Conservation (phyloP, 805 yeast genomes). For the Barnettozyma botsteinii region DNA sequence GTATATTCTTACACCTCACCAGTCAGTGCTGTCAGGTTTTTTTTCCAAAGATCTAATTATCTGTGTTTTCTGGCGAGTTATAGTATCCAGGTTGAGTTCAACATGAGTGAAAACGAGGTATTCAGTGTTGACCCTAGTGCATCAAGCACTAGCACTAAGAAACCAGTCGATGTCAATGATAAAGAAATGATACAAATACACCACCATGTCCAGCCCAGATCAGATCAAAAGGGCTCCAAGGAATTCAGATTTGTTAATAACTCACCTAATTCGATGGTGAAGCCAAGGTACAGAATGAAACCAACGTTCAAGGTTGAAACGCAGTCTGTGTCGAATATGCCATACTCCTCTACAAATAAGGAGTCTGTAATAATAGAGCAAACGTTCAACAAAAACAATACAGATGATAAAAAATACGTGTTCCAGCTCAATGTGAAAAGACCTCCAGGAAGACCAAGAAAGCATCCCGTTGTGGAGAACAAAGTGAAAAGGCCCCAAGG, state of each 20-base stretch:
- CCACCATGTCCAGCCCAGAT: no score
- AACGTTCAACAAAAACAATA: slow-evolving; percentile 10
- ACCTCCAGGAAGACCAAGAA: slow-evolving; percentile 46
- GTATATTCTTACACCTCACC: no score
- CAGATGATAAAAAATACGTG: slow-evolving; percentile 14
- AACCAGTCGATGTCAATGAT: no score
- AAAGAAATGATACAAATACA: no score
- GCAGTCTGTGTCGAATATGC: slow-evolving; percentile 5
- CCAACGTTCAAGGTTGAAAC: slow-evolving; percentile 21
- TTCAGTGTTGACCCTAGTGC: no score
- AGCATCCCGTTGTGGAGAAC: slow-evolving; percentile 41
- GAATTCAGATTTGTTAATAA: slow-evolving; percentile 23
- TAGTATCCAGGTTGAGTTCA: no score
- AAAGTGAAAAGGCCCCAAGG: slow-evolving; percentile 30
- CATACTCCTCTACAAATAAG: slow-evolving; percentile 6
- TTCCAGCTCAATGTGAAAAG: slow-evolving; percentile 29
- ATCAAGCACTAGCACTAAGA: background rate
- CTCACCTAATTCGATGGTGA: slow-evolving; percentile 17
- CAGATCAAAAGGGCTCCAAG: slow-evolving; percentile 1
- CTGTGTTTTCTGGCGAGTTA: no score
- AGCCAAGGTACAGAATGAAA: slow-evolving; percentile 19
- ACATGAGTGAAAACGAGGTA: no score
- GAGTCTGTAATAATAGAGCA: slow-evolving; percentile 21
- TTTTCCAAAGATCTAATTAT: no score
- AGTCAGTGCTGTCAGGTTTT: no score